phyloP scores from a whole-genome alignment of 371 early-diverging fungal species.

The Apophysomyces sp. region DNA sequence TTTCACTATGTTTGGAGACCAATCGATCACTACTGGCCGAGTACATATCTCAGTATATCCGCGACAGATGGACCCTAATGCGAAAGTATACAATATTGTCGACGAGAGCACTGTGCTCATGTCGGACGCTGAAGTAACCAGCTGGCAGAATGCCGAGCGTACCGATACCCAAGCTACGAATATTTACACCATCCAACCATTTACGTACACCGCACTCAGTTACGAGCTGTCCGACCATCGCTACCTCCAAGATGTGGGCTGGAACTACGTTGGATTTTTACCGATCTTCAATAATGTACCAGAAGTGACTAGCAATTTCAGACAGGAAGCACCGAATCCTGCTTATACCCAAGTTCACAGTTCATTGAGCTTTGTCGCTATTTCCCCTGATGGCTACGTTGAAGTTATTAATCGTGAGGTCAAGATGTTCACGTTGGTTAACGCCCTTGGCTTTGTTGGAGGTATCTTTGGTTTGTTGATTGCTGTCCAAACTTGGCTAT shows the following conservation, averaged over 20 bases:
- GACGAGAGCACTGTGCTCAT: slow-evolving; percentile 21
- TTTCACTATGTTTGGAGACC: slow-evolving; percentile 42
- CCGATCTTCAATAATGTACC: slow-evolving; percentile 44
- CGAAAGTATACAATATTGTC: slow-evolving; percentile 24
- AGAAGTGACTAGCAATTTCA: slow-evolving; percentile 37
- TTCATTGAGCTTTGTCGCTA: slow-evolving; percentile 31
- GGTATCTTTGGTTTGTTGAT: slow-evolving; percentile 50
- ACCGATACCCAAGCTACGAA: slow-evolving; percentile 42
- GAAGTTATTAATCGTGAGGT: slow-evolving; percentile 33
- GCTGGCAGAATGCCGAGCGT: slow-evolving; percentile 41
- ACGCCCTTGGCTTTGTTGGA: slow-evolving; percentile 51
- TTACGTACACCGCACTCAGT: slow-evolving; percentile 37
- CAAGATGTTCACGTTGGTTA: slow-evolving; percentile 48
- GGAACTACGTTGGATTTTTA: slow-evolving; percentile 52
- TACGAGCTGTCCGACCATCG: slow-evolving; percentile 41
- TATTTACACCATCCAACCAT: slow-evolving; percentile 36
- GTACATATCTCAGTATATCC: slow-evolving; percentile 47
- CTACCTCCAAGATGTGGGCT: slow-evolving; percentile 39
- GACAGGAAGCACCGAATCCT: slow-evolving; percentile 44
- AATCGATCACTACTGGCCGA: slow-evolving; percentile 25
- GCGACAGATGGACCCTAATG: slow-evolving; percentile 47
- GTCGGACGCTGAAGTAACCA: slow-evolving; percentile 22
- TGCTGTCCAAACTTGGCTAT: slow-evolving; percentile 48
- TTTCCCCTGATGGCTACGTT: slow-evolving; percentile 28
- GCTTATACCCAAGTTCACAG: slow-evolving; percentile 26